Conservation (phyloP, 768 basidiomycete genomes). For the Amanita pseudoporphyria region DNA sequence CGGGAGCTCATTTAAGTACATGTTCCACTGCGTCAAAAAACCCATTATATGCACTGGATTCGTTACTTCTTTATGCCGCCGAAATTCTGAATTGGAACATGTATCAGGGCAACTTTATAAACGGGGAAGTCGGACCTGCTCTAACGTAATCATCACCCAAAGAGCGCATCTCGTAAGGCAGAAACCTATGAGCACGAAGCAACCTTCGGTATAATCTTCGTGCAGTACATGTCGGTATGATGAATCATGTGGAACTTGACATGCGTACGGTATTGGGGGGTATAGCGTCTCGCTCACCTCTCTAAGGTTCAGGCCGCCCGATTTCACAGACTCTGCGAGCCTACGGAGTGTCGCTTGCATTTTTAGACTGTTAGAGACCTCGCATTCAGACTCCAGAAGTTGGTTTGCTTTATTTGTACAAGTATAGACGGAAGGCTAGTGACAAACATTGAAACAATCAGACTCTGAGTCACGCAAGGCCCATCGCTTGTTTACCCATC, state of each 20-base stretch:
- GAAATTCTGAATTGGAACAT: conserved; percentile 57
- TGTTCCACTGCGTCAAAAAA: conserved; percentile 93
- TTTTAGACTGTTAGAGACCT: not conserved
- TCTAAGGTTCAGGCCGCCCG: conserved; percentile 46
- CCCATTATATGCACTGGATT: conserved; percentile 92
- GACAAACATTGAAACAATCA: not conserved
- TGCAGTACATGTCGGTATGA: conserved; percentile 18
- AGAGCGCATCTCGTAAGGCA: conserved; percentile 73
- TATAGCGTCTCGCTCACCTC: conserved; percentile 62
- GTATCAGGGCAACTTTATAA: not conserved
- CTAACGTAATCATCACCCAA: conserved; percentile 85
- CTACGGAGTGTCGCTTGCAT: conserved; percentile 35
- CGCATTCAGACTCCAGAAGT: not conserved
- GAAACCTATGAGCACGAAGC: conserved; percentile 64
- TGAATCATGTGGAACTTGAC: not conserved
- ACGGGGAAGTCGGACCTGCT: conserved; percentile 36
- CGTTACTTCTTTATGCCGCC: conserved; percentile 63
- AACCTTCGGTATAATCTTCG: conserved; percentile 68
- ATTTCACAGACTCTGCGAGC: conserved; percentile 48
- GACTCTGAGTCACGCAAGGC: conserved; percentile 12
- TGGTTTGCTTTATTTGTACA: conserved; percentile 1
- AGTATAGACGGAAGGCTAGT: not conserved
- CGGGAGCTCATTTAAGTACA: conserved; percentile 72
- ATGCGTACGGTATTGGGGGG: conserved; percentile 73
- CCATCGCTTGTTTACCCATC: conserved; percentile 32